phyloP scores from a whole-genome alignment of 495 filamentous ascomycete genomes.

The Penicillium turbatum region DNA sequence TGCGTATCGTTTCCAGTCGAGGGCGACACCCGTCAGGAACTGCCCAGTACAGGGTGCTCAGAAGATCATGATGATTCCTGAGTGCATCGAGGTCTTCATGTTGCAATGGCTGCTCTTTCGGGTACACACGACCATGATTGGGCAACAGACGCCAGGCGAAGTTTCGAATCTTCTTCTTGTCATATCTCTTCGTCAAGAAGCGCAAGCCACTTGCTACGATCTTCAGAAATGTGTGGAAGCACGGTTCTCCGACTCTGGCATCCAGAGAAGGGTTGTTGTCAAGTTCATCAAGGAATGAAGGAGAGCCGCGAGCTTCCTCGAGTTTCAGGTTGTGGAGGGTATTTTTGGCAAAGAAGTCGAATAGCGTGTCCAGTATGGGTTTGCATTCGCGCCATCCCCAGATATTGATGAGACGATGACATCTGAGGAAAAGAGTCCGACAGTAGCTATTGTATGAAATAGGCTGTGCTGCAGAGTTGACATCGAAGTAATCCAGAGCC shows the following conservation, averaged over 20 bases:
- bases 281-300: constrained; percentile 72
- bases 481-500: constrained; percentile 61
- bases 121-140: constrained; percentile 82
- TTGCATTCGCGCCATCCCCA: constrained; percentile 90
- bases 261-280: constrained; percentile 56
- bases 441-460: constrained; percentile 78
- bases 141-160: constrained; percentile 77
- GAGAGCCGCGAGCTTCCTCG: constrained; percentile 73
- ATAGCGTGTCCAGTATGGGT: constrained; percentile 70
- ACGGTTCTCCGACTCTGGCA: constrained; percentile 65
- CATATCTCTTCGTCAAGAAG: constrained; percentile 52
- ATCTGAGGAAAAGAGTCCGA: constrained; percentile 66
- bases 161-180: constrained; percentile 69
- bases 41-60: constrained; percentile 84
- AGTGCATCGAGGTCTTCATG: constrained; percentile 78
- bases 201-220: constrained; percentile 67
- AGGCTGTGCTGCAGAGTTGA: constrained; percentile 48
- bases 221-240: constrained; percentile 92
- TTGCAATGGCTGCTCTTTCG: constrained; percentile 71
- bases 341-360: constrained; percentile 84
- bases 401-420: constrained; percentile 67
- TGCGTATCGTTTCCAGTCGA: constrained; percentile 63
- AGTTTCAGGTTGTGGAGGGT: constrained; percentile 68
- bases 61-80: constrained; percentile 89
- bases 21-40: constrained; percentile 70